Percentiles rank a stretch among this genome's conserved stretches.
Evolutionary conservation across 2,329 filamentous ascomycete species (phyloP).

Genomic region (Phaeomoniella chlamydospora): DNA sequence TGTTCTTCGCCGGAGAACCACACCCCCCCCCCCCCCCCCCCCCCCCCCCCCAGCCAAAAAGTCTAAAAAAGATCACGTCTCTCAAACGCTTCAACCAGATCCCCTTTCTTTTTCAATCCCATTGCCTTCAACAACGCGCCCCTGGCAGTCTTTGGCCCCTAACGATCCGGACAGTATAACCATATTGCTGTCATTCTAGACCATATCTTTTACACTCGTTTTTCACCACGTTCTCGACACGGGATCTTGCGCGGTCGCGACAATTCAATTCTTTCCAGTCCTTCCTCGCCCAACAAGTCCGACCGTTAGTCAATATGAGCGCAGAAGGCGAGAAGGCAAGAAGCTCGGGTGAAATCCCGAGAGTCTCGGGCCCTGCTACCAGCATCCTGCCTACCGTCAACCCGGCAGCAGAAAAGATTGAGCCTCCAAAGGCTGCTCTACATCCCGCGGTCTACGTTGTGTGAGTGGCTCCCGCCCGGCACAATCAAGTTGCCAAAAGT

Average conservation of each 20-base stretch:
- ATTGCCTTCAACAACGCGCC: too few species aligned
- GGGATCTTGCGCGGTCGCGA: conserved; percentile 20
- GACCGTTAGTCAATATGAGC: conserved; percentile 34
- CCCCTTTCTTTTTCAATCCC: too few species aligned
- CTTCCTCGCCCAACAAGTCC: conserved; percentile 27
- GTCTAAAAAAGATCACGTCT: too few species aligned
- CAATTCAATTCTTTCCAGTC: conserved; percentile 30
- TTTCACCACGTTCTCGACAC: conserved; percentile 3
- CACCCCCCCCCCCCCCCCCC: too few species aligned
- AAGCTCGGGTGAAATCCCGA: conserved; percentile 61
- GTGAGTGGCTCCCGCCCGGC: conserved; percentile 21
- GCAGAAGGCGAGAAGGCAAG: conserved; percentile 68
- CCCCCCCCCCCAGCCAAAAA: too few species aligned
- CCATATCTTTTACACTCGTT: too few species aligned
- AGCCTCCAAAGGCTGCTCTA: conserved; percentile 48
- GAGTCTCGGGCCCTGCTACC: conserved; percentile 24
- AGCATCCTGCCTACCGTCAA: conserved; percentile 65
- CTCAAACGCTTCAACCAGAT: too few species aligned
- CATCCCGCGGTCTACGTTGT: conserved; percentile 78
- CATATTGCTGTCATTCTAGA: too few species aligned
- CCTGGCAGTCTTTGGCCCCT: too few species aligned
- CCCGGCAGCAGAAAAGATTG: conserved; percentile 55
- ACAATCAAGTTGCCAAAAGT: background rate
- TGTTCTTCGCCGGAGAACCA: too few species aligned
- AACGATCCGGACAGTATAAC: too few species aligned